Evolutionary conservation across 176 grass and related monocot genomes (phyloP), one percentile per base, ranked within the genome.

Genomic region (Microstegium vimineum): DNA sequence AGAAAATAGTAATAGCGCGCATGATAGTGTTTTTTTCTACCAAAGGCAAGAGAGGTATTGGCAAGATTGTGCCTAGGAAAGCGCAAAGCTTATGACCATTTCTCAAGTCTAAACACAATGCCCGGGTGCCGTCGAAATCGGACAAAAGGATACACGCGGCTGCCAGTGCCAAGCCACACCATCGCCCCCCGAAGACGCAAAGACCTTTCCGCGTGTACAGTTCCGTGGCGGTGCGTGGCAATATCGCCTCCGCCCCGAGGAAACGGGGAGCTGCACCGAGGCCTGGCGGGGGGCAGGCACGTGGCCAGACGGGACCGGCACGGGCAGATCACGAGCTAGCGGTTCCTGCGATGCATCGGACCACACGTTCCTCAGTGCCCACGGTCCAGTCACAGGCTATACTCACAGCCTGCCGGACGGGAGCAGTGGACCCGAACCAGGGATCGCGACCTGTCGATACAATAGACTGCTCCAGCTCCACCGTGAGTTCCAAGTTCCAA

Each of bases 251-350:
- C 25, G 23, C 25, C 79, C 88, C 78, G 6, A 34, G 79, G 37
- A 86, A 78, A 41, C 61, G 4, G 80, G 80, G 79, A 86, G 79
- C 78, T 27, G 59, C 14, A 11, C 35, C 79, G n/a, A 43, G 54
- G 72, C 66, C 43, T 8, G 76, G 51, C 63, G 41, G 12, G 12
- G 26, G 35, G 78, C 73, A 0, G 49, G 88, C 84, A 78, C 88
- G 88, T 90, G 88, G 79, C 23, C 0, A 16, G 80, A 82, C 31
- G 83, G 88, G 31, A 47, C 74, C 38, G 84, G 34, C 88, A 83
- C 88, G 88, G 72, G 88, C 78, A 49, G 36, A 27, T 73, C 83
- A 72, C 83, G 83, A 65, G 88, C 74, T 6, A 9, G 75, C 86
- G 9, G 81, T 12, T 66, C 80, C 65, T 66, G 15, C 16, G n/a